Conservation (phyloP, 768 basidiomycete species). For the Lactarius hatsudake region DNA sequence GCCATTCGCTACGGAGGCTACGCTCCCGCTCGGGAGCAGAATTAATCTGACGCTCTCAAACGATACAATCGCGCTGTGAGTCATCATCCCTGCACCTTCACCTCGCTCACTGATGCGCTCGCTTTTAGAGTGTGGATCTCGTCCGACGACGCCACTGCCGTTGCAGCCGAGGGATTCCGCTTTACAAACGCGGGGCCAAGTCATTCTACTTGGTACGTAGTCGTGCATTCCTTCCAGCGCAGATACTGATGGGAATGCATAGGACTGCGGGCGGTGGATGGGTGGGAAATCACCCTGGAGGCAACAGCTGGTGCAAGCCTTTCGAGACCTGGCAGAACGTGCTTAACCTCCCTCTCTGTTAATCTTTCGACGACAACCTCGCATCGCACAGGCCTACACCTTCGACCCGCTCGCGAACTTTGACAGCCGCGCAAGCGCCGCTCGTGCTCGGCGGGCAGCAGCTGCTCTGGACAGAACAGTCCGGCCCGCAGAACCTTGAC, state of each 20-base stretch:
- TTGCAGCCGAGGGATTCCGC: constrained; percentile 56
- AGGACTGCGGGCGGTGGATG: constrained; percentile 74
- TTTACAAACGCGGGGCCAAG: constrained; percentile 66
- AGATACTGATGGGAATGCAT: neutral
- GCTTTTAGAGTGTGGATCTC: too few species aligned
- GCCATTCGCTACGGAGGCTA: constrained; percentile 38
- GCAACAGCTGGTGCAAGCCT: constrained; percentile 72
- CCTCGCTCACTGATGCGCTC: too few species aligned
- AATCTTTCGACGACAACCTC: neutral
- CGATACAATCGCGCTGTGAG: constrained; percentile 10
- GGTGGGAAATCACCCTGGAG: constrained; percentile 47
- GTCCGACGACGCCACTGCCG: constrained; percentile 48
- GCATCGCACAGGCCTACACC: constrained; percentile 46
- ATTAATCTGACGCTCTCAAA: constrained; percentile 8
- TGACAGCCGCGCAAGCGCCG: constrained; percentile 44
- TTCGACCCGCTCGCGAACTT: constrained; percentile 67
- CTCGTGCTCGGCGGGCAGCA: constrained; percentile 71
- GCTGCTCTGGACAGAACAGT: constrained; percentile 73
- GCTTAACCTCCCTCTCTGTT: neutral
- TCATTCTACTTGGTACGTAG: constrained; percentile 66
- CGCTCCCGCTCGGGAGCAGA: constrained; percentile 36
- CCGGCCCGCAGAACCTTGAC: constrained; percentile 65
- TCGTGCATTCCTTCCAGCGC: neutral
- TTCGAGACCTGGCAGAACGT: constrained; percentile 82
- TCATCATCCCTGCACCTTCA: too few species aligned